phyloP scores from a whole-genome alignment of 176 grass and related monocot genomes.

The Metroxylon sagu region DNA sequence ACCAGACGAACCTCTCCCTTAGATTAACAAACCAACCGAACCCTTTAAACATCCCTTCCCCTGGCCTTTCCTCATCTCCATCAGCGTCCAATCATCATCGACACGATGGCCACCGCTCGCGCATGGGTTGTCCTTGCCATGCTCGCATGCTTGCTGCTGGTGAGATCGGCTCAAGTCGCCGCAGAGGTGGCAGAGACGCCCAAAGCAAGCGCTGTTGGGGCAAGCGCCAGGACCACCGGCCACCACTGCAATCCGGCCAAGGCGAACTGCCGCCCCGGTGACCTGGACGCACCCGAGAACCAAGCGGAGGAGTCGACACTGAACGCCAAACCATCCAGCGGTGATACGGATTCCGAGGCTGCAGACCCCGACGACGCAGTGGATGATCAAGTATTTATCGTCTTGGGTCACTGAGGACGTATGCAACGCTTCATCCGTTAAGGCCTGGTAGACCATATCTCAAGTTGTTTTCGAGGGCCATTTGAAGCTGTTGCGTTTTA shows the following conservation, averaged over 20 bases:
- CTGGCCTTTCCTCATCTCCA: too few species aligned
- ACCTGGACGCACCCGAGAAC: constrained; percentile 44
- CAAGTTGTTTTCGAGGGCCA: too few species aligned
- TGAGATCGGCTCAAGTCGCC: constrained; percentile 10
- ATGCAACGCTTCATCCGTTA: too few species aligned
- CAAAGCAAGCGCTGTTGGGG: too few species aligned
- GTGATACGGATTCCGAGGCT: constrained; percentile 15
- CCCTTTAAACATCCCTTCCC: too few species aligned
- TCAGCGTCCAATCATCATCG: too few species aligned
- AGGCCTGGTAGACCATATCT: too few species aligned
- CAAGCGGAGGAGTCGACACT: constrained; percentile 40
- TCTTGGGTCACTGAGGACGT: constrained; percentile 48
- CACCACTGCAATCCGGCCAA: constrained; percentile 26
- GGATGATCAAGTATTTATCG: constrained; percentile 35
- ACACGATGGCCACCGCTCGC: constrained; percentile 23
- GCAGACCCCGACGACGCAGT: constrained; percentile 6
- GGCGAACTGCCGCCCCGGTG: constrained; percentile 45
- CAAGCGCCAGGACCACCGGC: not conserved
- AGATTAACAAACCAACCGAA: too few species aligned
- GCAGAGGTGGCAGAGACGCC: too few species aligned
- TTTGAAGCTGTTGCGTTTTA: too few species aligned
- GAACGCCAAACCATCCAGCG: not conserved
- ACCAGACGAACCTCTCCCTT: too few species aligned
- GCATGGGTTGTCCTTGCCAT: constrained; percentile 21
- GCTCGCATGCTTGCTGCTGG: constrained; percentile 28